Percentiles rank a stretch among this genome's conserved stretches.
phyloP scores from a whole-genome alignment of 2,329 filamentous ascomycete species.

The Fusarium papillatum region DNA sequence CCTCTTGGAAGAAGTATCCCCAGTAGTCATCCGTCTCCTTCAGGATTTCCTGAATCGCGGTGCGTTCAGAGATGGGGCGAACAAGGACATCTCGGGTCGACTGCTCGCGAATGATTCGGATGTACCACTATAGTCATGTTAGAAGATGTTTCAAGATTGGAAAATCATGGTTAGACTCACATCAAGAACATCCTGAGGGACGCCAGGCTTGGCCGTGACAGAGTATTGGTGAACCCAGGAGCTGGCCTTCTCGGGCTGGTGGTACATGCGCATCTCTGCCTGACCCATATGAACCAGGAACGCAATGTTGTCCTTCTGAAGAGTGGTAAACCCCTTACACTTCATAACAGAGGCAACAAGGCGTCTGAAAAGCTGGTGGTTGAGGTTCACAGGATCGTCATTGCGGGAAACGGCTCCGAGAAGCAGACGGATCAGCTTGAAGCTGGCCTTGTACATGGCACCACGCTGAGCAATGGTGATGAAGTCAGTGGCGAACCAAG shows the following conservation, averaged over 20 bases:
- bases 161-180: conserved; percentile 53
- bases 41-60: conserved; percentile 50
- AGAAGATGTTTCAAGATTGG: conserved; percentile 13
- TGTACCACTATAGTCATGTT: conserved; percentile 64
- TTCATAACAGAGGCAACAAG: conserved; percentile 65
- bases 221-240: conserved; percentile 67
- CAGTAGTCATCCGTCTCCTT: conserved; percentile 59
- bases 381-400: conserved; percentile 60
- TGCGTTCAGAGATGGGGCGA: conserved; percentile 58
- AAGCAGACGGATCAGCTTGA: conserved; percentile 63
- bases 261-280: conserved; percentile 53
- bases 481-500: conserved; percentile 69
- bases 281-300: conserved; percentile 54
- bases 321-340: conserved; percentile 71
- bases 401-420: conserved; percentile 54
- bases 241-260: conserved; percentile 62
- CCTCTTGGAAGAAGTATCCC: conserved; percentile 66
- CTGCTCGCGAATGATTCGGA: conserved; percentile 67
- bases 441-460: conserved; percentile 64
- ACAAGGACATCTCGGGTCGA: conserved; percentile 56
- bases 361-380: conserved; percentile 65
- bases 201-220: conserved; percentile 62
- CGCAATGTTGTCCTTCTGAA: conserved; percentile 73
- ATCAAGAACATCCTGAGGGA: conserved; percentile 67
- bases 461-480: conserved; percentile 72